A percentile compares a stretch with the other conserved stretches of the same genome.
Conservation (phyloP, 768 basidiomycete genomes). For the Steccherinum ochraceum region DNA sequence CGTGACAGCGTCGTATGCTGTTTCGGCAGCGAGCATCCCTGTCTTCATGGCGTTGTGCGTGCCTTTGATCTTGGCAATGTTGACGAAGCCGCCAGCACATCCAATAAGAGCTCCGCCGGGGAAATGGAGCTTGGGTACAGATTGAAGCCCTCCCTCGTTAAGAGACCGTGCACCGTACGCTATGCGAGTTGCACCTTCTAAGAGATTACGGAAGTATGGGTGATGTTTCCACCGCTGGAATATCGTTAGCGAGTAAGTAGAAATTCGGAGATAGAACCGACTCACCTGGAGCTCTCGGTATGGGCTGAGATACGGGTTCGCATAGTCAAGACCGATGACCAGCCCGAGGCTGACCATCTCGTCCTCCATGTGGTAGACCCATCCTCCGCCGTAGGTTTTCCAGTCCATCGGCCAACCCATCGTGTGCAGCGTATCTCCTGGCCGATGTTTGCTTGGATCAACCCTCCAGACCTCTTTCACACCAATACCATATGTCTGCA, state of each 20-base stretch:
- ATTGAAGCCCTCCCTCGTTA: slow-evolving; percentile 93
- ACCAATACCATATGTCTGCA: slow-evolving; percentile 94
- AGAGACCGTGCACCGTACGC: slow-evolving; percentile 88
- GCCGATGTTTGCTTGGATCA: slow-evolving; percentile 49
- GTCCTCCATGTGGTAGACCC: slow-evolving; percentile 93
- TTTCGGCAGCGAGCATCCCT: slow-evolving; percentile 94
- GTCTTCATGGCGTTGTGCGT: slow-evolving; percentile 99
- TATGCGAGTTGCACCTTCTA: slow-evolving; percentile 69
- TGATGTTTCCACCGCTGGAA: slow-evolving; percentile 90
- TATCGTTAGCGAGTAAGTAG: neutral
- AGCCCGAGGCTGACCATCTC: slow-evolving; percentile 86
- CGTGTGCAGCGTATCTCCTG: slow-evolving; percentile 88
- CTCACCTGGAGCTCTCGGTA: slow-evolving; percentile 89
- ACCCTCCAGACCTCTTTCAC: slow-evolving; percentile 98
- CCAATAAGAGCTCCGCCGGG: slow-evolving; percentile 95
- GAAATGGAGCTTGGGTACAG: slow-evolving; percentile 78
- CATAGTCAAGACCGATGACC: slow-evolving; percentile 91
- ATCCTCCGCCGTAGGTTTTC: slow-evolving; percentile 85
- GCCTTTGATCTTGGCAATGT: slow-evolving; percentile 96
- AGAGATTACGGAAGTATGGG: slow-evolving; percentile 79
- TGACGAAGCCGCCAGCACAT: slow-evolving; percentile 93
- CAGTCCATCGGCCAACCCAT: slow-evolving; percentile 89
- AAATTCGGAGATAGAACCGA: no score
- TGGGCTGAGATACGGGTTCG: slow-evolving; percentile 88
- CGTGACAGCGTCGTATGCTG: slow-evolving; percentile 62